A percentile compares a stretch with the other conserved stretches of the same genome.
Evolutionary conservation across 768 basidiomycete genomes (phyloP).

Genomic region (Amylocystis lapponica): DNA sequence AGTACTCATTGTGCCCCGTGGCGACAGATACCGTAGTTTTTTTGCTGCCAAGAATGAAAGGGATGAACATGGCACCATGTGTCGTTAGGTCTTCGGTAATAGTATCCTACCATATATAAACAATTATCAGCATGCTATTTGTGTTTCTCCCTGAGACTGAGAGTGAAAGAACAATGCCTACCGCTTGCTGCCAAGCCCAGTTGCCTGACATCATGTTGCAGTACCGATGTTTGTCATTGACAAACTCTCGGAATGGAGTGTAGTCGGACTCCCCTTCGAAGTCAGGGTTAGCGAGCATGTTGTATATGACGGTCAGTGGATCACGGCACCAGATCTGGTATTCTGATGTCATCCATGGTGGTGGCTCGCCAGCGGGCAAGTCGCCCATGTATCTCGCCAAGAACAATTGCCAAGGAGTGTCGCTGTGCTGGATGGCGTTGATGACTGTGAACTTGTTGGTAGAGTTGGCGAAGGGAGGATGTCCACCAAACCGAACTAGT

Average conservation of each 20-base stretch:
- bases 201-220: constrained; percentile 21
- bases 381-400: constrained; percentile 20
- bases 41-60: constrained; percentile 20
- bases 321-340: constrained; percentile 21
- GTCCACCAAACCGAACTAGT: constrained; percentile 2
- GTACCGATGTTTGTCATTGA: constrained; percentile 2
- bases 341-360: constrained; percentile 22
- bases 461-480: constrained; percentile 23
- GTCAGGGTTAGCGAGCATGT: constrained; percentile 17
- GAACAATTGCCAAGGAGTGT: constrained; percentile 33
- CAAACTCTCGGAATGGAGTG: constrained; percentile 13
- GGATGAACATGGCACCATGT: constrained; percentile 15
- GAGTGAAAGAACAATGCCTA: constrained; percentile 9
- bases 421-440: constrained; percentile 29
- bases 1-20: constrained; percentile 21
- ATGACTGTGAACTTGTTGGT: constrained; percentile 29
- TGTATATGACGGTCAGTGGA: constrained; percentile 9
- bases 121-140: background rate
- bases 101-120: constrained; percentile 1
- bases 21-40: constrained; percentile 23
- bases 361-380: constrained; percentile 3
- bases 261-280: constrained; percentile 18
- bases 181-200: constrained; percentile 27
- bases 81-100: constrained; percentile 5
- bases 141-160: no score